Conservation (phyloP, 2,329 filamentous ascomycete genomes). For the Penicillium sp. region DNA sequence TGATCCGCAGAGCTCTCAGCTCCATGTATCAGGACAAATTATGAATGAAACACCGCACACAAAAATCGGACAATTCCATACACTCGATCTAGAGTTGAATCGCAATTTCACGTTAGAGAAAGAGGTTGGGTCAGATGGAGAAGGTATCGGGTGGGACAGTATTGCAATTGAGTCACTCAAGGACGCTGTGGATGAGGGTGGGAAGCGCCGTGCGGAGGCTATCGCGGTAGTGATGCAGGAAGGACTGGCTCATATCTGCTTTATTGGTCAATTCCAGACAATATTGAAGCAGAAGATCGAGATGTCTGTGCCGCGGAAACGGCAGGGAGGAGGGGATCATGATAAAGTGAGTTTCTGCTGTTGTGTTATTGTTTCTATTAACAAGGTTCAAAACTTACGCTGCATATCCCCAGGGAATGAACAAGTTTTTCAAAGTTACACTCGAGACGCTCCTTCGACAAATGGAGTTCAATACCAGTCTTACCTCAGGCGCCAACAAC, state of each 20-base stretch:
- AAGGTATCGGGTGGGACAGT: slow-evolving; percentile 75
- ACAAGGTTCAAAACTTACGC: background rate
- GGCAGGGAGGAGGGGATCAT: slow-evolving; percentile 49
- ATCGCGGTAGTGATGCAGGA: slow-evolving; percentile 95
- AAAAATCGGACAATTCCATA: slow-evolving; percentile 67
- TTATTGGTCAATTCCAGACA: slow-evolving; percentile 52
- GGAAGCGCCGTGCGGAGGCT: slow-evolving; percentile 73
- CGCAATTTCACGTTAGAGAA: slow-evolving; percentile 88
- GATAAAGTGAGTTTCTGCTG: slow-evolving; percentile 42
- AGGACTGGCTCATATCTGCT: slow-evolving; percentile 52
- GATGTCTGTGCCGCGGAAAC: slow-evolving; percentile 49
- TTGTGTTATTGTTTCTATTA: background rate
- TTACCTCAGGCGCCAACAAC: slow-evolving; percentile 39
- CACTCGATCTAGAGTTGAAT: slow-evolving; percentile 80
- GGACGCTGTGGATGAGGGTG: slow-evolving; percentile 70
- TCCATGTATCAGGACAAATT: slow-evolving; percentile 68
- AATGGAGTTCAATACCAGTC: slow-evolving; percentile 64
- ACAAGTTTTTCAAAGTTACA: slow-evolving; percentile 74
- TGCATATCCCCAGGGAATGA: slow-evolving; percentile 55
- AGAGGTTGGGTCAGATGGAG: slow-evolving; percentile 52
- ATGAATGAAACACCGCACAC: slow-evolving; percentile 66
- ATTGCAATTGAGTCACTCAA: slow-evolving; percentile 75
- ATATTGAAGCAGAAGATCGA: slow-evolving; percentile 52
- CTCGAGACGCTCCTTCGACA: slow-evolving; percentile 73
- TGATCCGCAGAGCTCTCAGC: slow-evolving; percentile 64